These are phyloP conservation scores for Leucocoprinus leucothites DNA, from an alignment of 768 basidiomycete genomes.

Conservation along the genomic window DNA sequence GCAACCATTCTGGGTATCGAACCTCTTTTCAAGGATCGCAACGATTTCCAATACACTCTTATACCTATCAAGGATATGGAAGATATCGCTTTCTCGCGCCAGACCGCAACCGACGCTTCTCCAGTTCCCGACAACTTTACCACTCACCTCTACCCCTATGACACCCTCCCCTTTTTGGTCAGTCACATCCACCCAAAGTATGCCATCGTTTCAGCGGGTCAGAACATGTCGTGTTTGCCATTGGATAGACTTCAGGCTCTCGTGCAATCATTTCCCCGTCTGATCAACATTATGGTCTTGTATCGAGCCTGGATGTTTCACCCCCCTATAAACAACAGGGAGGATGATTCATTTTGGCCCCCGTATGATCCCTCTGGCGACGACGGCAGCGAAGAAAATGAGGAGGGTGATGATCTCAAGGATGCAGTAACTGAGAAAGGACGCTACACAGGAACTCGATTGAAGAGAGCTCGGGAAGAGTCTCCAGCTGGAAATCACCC, in stretches of 20 bases:
- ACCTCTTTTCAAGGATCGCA: conserved; percentile 4
- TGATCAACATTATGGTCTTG: neutral
- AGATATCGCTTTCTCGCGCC: neutral
- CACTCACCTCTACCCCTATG: conserved; percentile 12
- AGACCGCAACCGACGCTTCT: conserved; percentile 1
- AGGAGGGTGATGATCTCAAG: conserved; percentile 1
- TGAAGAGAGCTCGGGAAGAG: neutral
- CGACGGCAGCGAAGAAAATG: neutral
- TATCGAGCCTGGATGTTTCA: neutral
- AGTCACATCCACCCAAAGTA: conserved; percentile 14
- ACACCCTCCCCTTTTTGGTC: conserved; percentile 9
- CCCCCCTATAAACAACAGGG: neutral
- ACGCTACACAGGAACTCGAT: neutral
- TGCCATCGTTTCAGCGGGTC: conserved; percentile 10
- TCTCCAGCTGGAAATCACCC: neutral
- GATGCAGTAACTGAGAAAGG: conserved; percentile 8
- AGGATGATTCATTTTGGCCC: conserved; percentile 8
- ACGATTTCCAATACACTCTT: conserved; percentile 9
- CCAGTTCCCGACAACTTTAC: neutral
- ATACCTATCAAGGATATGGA: conserved; percentile 10
- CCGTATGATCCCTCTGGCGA: neutral
- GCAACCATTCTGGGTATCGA: neutral
- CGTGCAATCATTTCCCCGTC: conserved; percentile 4
- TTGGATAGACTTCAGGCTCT: neutral
- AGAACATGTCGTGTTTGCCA: neutral